These are phyloP conservation scores for Vickermania spadyakhi DNA, from an alignment of 208 protist species.

Conservation along the genomic window DNA sequence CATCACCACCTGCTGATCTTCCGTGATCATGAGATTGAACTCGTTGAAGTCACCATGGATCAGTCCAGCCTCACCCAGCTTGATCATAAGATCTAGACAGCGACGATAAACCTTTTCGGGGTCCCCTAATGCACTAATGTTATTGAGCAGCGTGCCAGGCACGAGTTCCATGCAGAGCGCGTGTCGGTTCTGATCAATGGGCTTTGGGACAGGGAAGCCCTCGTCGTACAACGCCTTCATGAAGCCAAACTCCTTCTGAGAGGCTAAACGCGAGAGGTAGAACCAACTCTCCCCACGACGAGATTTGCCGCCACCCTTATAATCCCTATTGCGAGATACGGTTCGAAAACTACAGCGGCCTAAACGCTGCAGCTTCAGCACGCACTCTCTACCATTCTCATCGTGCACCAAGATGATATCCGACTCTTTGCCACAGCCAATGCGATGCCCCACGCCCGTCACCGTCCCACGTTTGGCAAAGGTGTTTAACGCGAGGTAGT, in stretches of 20 bases:
- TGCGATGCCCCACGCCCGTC: slow-evolving; percentile 88
- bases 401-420: slow-evolving; percentile 93
- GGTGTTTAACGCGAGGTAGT: slow-evolving; percentile 97
- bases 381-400: slow-evolving; percentile 73
- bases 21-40: slow-evolving; percentile 97
- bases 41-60: slow-evolving; percentile 99
- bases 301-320: slow-evolving; percentile 76
- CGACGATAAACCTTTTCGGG: slow-evolving; percentile 84
- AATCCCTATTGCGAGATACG: slow-evolving; percentile 97
- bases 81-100: slow-evolving; percentile 90
- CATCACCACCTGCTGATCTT: slow-evolving; percentile 89
- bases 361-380: slow-evolving; percentile 94
- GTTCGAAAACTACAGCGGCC: slow-evolving; percentile 97
- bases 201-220: slow-evolving; percentile 95
- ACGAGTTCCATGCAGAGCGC: slow-evolving; percentile 96
- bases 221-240: slow-evolving; percentile 96
- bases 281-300: slow-evolving; percentile 95
- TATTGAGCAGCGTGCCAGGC: slow-evolving; percentile 90
- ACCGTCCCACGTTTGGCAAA: slow-evolving; percentile 90
- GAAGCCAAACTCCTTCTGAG: slow-evolving; percentile 97
- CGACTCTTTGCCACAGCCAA: slow-evolving; percentile 99
- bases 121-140: slow-evolving; percentile 84
- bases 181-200: slow-evolving; percentile 98
- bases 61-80: slow-evolving; percentile 91
- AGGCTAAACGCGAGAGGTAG: slow-evolving; percentile 97